Conservation (phyloP, 441 rosid genomes). For the Omphalea diandra region DNA sequence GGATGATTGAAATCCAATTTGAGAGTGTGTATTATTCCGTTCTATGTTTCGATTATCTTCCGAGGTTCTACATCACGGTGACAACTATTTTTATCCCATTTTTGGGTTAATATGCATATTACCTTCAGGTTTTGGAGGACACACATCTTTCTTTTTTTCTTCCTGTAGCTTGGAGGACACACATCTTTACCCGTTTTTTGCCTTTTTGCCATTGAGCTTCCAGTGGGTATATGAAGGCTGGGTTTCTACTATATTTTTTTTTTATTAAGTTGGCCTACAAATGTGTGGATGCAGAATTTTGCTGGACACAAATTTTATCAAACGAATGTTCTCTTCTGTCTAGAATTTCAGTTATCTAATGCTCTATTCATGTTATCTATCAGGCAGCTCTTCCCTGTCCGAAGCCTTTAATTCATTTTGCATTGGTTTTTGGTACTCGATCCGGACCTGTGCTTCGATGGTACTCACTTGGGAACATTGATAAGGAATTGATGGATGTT, state of each 20-base stretch:
- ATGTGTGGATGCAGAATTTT: neutral
- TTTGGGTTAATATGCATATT: neutral
- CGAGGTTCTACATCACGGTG: too few relatives aligned
- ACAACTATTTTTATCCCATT: neutral
- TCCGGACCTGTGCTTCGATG: slow-evolving; percentile 81
- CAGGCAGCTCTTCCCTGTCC: slow-evolving; percentile 63
- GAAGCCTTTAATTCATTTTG: slow-evolving; percentile 62
- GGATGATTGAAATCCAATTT: too few relatives aligned
- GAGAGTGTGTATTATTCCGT: too few relatives aligned
- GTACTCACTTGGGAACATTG: slow-evolving; percentile 69
- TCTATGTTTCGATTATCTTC: too few relatives aligned
- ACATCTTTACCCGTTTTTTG: neutral
- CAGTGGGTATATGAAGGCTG: neutral
- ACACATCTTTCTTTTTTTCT: neutral
- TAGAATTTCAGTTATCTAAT: neutral
- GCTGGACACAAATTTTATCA: neutral
- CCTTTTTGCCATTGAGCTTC: neutral
- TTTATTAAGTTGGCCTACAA: neutral
- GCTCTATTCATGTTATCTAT: slow-evolving; percentile 5
- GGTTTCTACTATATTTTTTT: neutral
- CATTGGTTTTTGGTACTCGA: slow-evolving; percentile 70
- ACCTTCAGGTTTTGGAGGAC: neutral
- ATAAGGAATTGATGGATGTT: slow-evolving; percentile 72
- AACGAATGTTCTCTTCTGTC: neutral
- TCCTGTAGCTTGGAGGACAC: neutral